Percentiles rank a stretch among this genome's conserved stretches.
These are phyloP conservation scores for Metarhizium guizhouense DNA, from an alignment of 2,329 filamentous ascomycete genomes.

Conservation along the genomic window DNA sequence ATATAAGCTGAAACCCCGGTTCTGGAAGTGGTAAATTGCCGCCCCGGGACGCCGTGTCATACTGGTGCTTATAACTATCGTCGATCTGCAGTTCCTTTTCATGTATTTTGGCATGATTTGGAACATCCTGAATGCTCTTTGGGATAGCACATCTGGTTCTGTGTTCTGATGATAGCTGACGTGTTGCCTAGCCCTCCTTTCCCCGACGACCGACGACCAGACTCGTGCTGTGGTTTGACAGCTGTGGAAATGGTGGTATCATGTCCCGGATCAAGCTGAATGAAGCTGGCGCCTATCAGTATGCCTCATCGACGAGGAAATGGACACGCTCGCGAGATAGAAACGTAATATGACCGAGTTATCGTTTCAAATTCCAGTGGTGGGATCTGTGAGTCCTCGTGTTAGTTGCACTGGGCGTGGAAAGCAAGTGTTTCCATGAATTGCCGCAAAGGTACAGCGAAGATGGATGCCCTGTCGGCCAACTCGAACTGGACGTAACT, in stretches of 20 bases:
- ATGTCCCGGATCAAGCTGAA: neutral
- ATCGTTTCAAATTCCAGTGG: neutral
- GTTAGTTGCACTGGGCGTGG: neutral
- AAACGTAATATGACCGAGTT: neutral
- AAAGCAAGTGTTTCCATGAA: neutral
- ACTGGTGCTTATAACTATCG: neutral
- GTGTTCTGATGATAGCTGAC: neutral
- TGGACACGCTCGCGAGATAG: neutral
- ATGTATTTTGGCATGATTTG: neutral
- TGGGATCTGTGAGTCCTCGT: neutral
- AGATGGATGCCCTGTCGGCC: neutral
- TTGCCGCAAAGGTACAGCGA: neutral
- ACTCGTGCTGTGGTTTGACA: neutral
- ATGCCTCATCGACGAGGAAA: neutral
- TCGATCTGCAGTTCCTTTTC: no score
- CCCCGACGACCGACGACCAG: neutral
- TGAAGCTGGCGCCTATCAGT: neutral
- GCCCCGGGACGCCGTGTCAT: neutral
- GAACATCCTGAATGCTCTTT: neutral
- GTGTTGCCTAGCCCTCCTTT: neutral
- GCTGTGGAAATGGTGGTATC: neutral
- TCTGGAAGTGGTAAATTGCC: neutral
- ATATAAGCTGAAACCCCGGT: neutral
- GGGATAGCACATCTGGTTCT: neutral
- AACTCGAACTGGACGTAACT: neutral